Evolutionary conservation across 371 early-diverging fungal species (phyloP).

Genomic region (Batkoa obscura): DNA sequence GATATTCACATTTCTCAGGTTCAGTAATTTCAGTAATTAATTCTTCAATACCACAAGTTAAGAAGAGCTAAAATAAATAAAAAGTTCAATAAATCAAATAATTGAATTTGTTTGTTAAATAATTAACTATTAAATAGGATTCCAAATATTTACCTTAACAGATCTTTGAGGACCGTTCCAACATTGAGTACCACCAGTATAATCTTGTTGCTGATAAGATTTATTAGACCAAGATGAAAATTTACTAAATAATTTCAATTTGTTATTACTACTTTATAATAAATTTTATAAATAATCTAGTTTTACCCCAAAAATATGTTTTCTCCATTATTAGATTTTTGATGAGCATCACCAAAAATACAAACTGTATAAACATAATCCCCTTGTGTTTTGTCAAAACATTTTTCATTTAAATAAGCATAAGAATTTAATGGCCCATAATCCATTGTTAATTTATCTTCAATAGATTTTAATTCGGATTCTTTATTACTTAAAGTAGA

Average conservation of each 20-base stretch:
- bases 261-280: too few species aligned
- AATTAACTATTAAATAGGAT: not conserved
- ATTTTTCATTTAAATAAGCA: slow-evolving; percentile 37
- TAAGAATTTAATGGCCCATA: slow-evolving; percentile 37
- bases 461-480: slow-evolving; percentile 6
- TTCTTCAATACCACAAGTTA: slow-evolving; percentile 48
- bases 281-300: not conserved
- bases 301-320: slow-evolving; percentile 50
- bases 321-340: slow-evolving; percentile 32
- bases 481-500: slow-evolving; percentile 18
- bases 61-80: not conserved
- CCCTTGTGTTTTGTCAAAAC: slow-evolving; percentile 41
- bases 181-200: slow-evolving; percentile 55
- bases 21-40: slow-evolving; percentile 52
- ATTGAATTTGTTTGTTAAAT: too few species aligned
- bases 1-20: slow-evolving; percentile 87
- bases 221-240: too few species aligned
- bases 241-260: too few species aligned
- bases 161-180: slow-evolving; percentile 88
- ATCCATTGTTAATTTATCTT: slow-evolving; percentile 27
- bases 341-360: slow-evolving; percentile 48
- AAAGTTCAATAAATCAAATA: not conserved
- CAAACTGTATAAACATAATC: slow-evolving; percentile 79
- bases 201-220: slow-evolving; percentile 20
- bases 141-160: slow-evolving; percentile 15